These are phyloP conservation scores for Diplodia seriata DNA, from an alignment of 2,329 filamentous ascomycete genomes.

Conservation along the genomic window DNA sequence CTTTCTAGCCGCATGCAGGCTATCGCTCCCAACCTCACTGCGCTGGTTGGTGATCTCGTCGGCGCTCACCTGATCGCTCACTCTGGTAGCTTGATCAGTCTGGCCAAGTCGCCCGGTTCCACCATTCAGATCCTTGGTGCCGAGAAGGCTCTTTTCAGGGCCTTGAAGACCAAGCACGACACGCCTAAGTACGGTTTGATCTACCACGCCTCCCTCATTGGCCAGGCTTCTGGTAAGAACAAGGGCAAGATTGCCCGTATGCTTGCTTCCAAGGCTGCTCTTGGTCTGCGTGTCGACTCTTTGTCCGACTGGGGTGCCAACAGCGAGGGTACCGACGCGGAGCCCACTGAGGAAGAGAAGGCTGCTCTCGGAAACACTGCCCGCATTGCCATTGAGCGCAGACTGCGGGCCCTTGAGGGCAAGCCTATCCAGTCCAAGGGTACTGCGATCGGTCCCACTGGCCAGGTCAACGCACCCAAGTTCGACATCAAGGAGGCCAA, in stretches of 20 bases:
- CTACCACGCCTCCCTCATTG: constrained; percentile 72
- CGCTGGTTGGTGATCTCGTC: constrained; percentile 90
- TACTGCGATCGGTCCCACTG: constrained; percentile 76
- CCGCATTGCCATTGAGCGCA: constrained; percentile 76
- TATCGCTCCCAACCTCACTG: constrained; percentile 93
- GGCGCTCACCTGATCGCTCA: constrained; percentile 95
- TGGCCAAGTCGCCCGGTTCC: constrained; percentile 92
- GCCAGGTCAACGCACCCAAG: constrained; percentile 66
- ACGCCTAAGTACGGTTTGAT: constrained; percentile 98
- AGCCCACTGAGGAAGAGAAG: constrained; percentile 86
- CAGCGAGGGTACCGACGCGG: constrained; percentile 44
- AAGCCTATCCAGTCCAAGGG: constrained; percentile 84
- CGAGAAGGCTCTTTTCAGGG: constrained; percentile 98
- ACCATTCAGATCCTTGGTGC: constrained; percentile 98
- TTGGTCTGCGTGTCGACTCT: constrained; percentile 92
- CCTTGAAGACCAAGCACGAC: constrained; percentile 98
- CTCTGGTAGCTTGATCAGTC: constrained; percentile 89
- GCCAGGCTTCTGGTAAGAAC: constrained; percentile 96
- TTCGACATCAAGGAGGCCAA: constrained; percentile 91
- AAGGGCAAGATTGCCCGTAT: constrained; percentile 99
- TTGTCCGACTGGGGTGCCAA: constrained; percentile 74
- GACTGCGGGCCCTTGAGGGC: constrained; percentile 81
- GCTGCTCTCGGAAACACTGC: constrained; percentile 77
- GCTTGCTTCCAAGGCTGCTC: constrained; percentile 89
- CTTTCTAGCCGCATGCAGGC: constrained; percentile 93